Evolutionary conservation across 2,329 filamentous ascomycete species (phyloP), one percentile per base, ranked within the genome.

Genomic region (Diaporthe destruens): DNA sequence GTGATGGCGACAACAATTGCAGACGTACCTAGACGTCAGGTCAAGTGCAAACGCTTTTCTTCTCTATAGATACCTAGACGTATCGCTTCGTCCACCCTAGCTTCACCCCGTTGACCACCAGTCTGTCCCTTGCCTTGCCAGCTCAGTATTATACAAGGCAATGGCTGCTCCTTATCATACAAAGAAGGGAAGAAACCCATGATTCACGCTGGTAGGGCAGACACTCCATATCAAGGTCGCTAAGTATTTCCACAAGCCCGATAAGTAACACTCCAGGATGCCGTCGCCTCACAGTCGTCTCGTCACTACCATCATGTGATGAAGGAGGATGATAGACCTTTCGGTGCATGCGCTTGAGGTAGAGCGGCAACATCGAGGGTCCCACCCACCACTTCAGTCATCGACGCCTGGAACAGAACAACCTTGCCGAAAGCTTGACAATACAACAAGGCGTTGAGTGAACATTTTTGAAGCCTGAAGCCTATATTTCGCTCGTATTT

Each of bases 41-140:
- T 39, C 32, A 53, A 66, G 61, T 36, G 61, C 14, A 61, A 51
- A 29, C 32, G 44, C 47, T 70, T 70, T 53, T 70, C 18, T 39
- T 61, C 44, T 61, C 44, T 61, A 61, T 32, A 44, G 18, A 23
- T 6, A n/a, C n/a, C n/a, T n/a, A 29, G 47, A 9, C 18, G 25
- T 23, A n/a, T 14, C 36, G 11, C 29, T 47, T 44, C 16, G n/a
- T 16, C n/a, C 67, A 34, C 23, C 32, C 42, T 51, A 69, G 11
- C 14, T 36, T 7, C 55, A 34, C 32, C 39, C 44, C 14, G 16
- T 42, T 23, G 8, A 70, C 42, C 53, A 61, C 68, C 68, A 54
- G 34, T 47, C 29, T 25, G 18, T 54, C 6, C 23, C 47, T 42
- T 42, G 3, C 39, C 39, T 18, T 51, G 23, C 55, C 55, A 32